These are phyloP conservation scores for Beauveria pseudobassiana DNA, from an alignment of 2,329 filamentous ascomycete genomes.

Conservation along the genomic window DNA sequence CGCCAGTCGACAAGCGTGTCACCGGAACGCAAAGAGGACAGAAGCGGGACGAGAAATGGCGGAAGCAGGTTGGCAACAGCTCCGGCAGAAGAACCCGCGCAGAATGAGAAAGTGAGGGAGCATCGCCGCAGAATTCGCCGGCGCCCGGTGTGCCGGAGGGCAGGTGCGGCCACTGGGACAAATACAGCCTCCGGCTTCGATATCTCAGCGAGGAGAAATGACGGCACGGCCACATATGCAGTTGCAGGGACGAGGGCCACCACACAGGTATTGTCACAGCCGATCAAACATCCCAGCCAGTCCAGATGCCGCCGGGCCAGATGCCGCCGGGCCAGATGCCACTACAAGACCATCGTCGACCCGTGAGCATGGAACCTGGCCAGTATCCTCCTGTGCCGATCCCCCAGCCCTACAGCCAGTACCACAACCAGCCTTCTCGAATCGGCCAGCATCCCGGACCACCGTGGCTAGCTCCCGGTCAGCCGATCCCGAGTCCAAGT, in stretches of 20 bases:
- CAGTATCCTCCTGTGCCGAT: constrained; percentile 3
- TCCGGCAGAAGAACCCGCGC: not conserved
- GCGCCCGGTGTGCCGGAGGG: not conserved
- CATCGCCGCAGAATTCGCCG: no score
- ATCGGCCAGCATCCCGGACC: not conserved
- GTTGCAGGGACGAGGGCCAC: not conserved
- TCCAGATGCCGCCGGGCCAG: no score
- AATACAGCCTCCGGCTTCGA: not conserved
- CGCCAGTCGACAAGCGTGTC: constrained; percentile 7
- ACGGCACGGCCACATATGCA: no score
- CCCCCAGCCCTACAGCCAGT: not conserved
- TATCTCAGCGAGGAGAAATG: not conserved
- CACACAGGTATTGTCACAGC: not conserved
- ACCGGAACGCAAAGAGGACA: not conserved
- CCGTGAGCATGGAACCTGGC: not conserved
- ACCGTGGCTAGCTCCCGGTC: not conserved
- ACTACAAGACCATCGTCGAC: not conserved
- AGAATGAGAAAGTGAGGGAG: not conserved
- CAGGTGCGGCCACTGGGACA: not conserved
- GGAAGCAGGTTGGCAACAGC: no score
- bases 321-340: no score
- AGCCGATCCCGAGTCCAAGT: not conserved
- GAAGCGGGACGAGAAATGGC: no score
- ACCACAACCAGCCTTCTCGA: not conserved
- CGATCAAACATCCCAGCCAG: no score